Conservation (phyloP, 2,329 filamentous ascomycete species). For the Aspergillus niger region DNA sequence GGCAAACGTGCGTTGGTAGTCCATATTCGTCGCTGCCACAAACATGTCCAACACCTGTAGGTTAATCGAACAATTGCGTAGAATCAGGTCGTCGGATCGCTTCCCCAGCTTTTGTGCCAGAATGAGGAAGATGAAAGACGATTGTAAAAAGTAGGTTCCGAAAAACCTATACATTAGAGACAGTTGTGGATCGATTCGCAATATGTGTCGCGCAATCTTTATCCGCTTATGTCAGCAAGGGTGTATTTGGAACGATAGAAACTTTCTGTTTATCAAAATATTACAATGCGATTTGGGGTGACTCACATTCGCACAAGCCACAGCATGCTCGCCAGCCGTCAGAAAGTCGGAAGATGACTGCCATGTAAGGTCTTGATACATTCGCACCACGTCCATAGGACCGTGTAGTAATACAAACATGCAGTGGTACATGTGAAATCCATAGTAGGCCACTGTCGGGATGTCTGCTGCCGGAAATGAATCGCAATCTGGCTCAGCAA, state of each 20-base stretch:
- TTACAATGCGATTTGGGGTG: no score
- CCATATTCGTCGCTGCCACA: constrained; percentile 3
- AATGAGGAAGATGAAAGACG: constrained; percentile 5
- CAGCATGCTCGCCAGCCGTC: constrained; percentile 1
- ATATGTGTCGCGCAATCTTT: background rate
- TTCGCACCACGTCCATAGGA: constrained; percentile 5
- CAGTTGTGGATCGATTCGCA: background rate
- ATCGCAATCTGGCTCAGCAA: background rate
- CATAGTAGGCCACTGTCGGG: constrained; percentile 3
- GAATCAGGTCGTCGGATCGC: background rate
- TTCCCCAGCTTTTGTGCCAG: constrained; percentile 2
- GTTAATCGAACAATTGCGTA: constrained; percentile 1
- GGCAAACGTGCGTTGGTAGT: constrained; percentile 5
- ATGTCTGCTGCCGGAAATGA: background rate
- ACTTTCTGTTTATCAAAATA: background rate
- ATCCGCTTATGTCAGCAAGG: no score
- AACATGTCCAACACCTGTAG: constrained; percentile 4
- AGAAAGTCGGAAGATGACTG: constrained; percentile 2
- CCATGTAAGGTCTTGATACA: constrained; percentile 5
- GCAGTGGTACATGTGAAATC: constrained; percentile 8
- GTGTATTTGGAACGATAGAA: no score
- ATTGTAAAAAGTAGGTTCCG: constrained; percentile 5
- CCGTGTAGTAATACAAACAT: constrained; percentile 5
- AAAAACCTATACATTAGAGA: constrained; percentile 5
- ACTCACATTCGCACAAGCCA: constrained; percentile 4